A percentile compares a stretch with the other conserved stretches of the same genome.
phyloP scores from a whole-genome alignment of 257 asterid species.

The Apocynum venetum region DNA sequence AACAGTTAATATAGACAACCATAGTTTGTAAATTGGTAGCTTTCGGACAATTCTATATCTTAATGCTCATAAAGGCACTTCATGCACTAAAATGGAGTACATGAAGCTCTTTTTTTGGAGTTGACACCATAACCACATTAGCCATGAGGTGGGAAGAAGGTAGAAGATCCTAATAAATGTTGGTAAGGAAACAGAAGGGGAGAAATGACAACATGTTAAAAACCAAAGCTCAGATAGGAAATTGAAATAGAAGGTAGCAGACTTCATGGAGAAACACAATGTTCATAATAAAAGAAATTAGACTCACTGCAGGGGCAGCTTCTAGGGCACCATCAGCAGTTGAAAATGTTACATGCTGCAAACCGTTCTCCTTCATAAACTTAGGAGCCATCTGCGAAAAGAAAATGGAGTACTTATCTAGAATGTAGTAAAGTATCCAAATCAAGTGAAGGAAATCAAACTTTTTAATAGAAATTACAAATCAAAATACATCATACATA shows the following conservation, averaged over 20 bases:
- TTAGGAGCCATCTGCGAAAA: conserved; percentile 76
- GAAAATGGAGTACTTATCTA: conserved; percentile 11
- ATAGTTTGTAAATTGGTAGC: background rate
- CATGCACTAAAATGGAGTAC: background rate
- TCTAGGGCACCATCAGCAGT: conserved; percentile 98
- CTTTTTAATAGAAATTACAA: background rate
- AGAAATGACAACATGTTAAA: background rate
- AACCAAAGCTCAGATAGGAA: background rate
- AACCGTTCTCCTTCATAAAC: conserved; percentile 80
- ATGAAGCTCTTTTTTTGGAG: background rate
- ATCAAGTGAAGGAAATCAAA: conserved; percentile 1
- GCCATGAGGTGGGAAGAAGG: background rate
- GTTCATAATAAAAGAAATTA: background rate
- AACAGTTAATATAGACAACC: background rate
- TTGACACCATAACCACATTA: background rate
- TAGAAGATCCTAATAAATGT: background rate
- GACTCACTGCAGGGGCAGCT: conserved; percentile 94
- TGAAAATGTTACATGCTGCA: conserved; percentile 72
- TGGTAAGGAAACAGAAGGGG: background rate
- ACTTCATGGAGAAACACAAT: background rate
- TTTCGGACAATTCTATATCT: background rate
- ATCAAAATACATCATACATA: conserved; percentile 45
- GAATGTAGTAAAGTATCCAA: background rate
- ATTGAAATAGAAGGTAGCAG: background rate
- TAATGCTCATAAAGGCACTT: background rate